These are phyloP conservation scores for Metschnikowia continentalis DNA, from an alignment of 805 yeast genomes.

Conservation along the genomic window DNA sequence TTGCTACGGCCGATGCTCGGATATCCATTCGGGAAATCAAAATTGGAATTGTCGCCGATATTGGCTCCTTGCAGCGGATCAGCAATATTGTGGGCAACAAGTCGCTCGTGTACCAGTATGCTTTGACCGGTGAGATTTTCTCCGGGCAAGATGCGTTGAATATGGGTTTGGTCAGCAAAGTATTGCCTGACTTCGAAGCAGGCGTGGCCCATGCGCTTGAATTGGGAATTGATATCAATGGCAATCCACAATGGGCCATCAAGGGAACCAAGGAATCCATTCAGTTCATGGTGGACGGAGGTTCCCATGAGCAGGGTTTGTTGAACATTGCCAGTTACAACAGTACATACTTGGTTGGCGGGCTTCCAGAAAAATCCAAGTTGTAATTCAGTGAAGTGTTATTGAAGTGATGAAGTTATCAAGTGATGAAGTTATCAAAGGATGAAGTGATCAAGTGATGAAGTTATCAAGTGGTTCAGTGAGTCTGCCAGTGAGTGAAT, in stretches of 20 bases:
- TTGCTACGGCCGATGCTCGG: conserved; percentile 48
- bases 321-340: conserved; percentile 52
- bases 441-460: no score
- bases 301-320: conserved; percentile 42
- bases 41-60: conserved; percentile 74
- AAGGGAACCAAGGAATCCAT: conserved; percentile 58
- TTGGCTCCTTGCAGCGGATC: conserved; percentile 70
- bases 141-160: conserved; percentile 49
- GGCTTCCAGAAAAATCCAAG: conserved; percentile 9
- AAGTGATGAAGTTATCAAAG: no score
- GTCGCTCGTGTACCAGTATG: conserved; percentile 55
- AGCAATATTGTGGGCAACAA: conserved; percentile 50
- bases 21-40: conserved; percentile 67
- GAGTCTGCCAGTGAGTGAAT: no score
- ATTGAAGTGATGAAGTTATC: no score
- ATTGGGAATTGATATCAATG: conserved; percentile 46
- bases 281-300: conserved; percentile 39
- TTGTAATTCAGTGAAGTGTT: background rate
- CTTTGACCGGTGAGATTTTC: conserved; percentile 59
- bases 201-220: conserved; percentile 49
- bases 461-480: no score
- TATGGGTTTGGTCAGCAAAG: conserved; percentile 51
- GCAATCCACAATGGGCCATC: conserved; percentile 54
- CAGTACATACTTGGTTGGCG: conserved; percentile 29
- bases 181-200: conserved; percentile 41